phyloP scores from a whole-genome alignment of 2,329 filamentous ascomycete genomes.

The Ophiocordyceps sinensis region DNA sequence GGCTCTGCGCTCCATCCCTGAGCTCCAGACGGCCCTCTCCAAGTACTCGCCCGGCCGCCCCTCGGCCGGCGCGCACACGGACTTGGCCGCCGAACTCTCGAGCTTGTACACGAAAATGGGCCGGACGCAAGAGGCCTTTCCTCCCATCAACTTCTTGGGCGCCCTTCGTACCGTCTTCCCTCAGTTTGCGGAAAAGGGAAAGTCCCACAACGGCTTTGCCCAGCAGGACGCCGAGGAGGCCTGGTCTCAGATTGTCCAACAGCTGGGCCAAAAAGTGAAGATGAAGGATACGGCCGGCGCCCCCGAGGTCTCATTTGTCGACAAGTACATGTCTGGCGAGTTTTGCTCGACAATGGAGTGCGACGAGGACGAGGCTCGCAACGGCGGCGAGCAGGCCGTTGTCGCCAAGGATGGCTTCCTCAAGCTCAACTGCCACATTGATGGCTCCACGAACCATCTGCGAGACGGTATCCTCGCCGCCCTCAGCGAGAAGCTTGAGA shows the following conservation, averaged over 20 bases:
- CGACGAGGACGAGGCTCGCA: slow-evolving; percentile 64
- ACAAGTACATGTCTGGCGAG: slow-evolving; percentile 77
- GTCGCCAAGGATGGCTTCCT: slow-evolving; percentile 62
- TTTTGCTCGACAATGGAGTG: slow-evolving; percentile 70
- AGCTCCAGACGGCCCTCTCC: slow-evolving; percentile 67
- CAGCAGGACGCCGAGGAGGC: slow-evolving; percentile 98
- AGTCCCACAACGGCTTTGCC: slow-evolving; percentile 72
- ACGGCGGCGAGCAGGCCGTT: slow-evolving; percentile 56
- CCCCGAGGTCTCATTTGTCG: slow-evolving; percentile 58
- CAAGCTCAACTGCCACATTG: slow-evolving; percentile 95
- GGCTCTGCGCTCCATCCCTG: slow-evolving; percentile 73
- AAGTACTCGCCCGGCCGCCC: slow-evolving; percentile 32
- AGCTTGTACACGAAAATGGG: slow-evolving; percentile 83
- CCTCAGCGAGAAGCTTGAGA: slow-evolving; percentile 81
- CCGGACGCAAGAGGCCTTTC: slow-evolving; percentile 75
- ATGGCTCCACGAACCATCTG: slow-evolving; percentile 72
- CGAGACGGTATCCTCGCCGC: slow-evolving; percentile 74
- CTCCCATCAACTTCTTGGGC: slow-evolving; percentile 69
- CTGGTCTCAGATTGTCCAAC: slow-evolving; percentile 87
- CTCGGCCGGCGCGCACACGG: slow-evolving; percentile 40
- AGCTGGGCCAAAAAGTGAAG: slow-evolving; percentile 65
- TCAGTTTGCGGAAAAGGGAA: slow-evolving; percentile 83
- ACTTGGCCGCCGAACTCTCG: slow-evolving; percentile 64
- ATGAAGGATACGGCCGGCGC: slow-evolving; percentile 37
- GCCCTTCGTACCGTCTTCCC: slow-evolving; percentile 69